phyloP scores from a whole-genome alignment of 176 grass and related monocot genomes.

The Juncus effusus region DNA sequence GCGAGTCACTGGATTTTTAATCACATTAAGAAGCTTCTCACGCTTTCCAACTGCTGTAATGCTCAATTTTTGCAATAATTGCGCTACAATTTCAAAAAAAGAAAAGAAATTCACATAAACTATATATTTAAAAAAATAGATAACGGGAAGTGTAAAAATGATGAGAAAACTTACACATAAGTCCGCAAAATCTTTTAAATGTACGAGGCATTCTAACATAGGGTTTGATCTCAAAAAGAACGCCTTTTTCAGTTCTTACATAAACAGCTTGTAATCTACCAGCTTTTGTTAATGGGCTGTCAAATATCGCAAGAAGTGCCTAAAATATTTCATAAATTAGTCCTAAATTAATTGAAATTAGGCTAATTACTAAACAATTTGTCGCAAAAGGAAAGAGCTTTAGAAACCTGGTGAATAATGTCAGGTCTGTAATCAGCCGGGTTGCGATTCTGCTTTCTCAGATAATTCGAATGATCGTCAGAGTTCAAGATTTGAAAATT shows the following conservation, averaged over 20 bases:
- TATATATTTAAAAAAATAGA: neutral
- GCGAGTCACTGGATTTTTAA: conserved; percentile 90
- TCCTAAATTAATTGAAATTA: neutral
- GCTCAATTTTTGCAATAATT: conserved; percentile 93
- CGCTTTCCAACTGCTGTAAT: conserved; percentile 84
- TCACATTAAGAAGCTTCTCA: conserved; percentile 94
- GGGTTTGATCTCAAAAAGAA: conserved; percentile 95
- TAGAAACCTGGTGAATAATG: conserved; percentile 87
- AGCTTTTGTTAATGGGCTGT: conserved; percentile 92
- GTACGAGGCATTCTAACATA: conserved; percentile 79
- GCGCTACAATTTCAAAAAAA: conserved; percentile 39
- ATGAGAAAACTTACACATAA: conserved; percentile 71
- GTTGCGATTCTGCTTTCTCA: conserved; percentile 78
- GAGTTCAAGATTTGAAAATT: conserved; percentile 93
- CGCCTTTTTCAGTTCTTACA: conserved; percentile 89
- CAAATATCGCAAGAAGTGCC: conserved; percentile 93
- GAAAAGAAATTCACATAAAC: conserved; percentile 23
- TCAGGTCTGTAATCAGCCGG: conserved; percentile 93
- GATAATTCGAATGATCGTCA: conserved; percentile 85
- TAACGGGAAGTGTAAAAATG: conserved; percentile 1
- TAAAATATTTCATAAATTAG: conserved; percentile 26
- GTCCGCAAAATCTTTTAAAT: conserved; percentile 87
- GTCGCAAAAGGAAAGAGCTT: neutral
- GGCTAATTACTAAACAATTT: neutral
- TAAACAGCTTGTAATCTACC: conserved; percentile 91